phyloP scores from a whole-genome alignment of 2,329 filamentous ascomycete species.

The Pyrenochaeta sp. region DNA sequence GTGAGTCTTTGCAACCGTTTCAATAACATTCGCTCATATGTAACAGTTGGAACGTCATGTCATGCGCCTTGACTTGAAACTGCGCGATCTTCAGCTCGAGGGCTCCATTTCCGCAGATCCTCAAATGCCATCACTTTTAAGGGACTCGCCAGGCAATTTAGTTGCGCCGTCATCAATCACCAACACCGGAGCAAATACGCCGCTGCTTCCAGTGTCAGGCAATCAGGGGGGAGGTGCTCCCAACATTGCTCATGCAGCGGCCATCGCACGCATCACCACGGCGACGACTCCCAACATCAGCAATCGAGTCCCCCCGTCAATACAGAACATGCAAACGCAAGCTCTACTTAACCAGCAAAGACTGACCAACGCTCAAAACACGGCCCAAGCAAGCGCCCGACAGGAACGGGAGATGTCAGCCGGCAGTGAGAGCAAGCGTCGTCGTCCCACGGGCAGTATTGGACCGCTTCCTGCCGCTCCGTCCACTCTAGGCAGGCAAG shows the following conservation, averaged over 20 bases:
- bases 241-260: constrained; percentile 59
- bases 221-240: constrained; percentile 62
- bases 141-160: constrained; percentile 56
- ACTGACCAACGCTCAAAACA: constrained; percentile 43
- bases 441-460: constrained; percentile 62
- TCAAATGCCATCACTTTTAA: constrained; percentile 65
- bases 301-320: constrained; percentile 36
- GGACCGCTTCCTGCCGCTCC: constrained; percentile 60
- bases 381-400: constrained; percentile 41
- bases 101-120: constrained; percentile 67
- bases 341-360: constrained; percentile 47
- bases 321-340: constrained; percentile 48
- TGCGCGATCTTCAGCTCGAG: constrained; percentile 65
- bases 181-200: constrained; percentile 55
- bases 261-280: constrained; percentile 52
- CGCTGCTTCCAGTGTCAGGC: constrained; percentile 63
- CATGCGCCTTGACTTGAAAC: constrained; percentile 68
- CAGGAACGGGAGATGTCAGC: constrained; percentile 62
- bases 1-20: constrained; percentile 50
- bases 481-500: constrained; percentile 65
- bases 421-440: constrained; percentile 64
- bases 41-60: constrained; percentile 66
- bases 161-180: constrained; percentile 57
- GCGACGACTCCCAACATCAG: constrained; percentile 45
- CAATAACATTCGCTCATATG: constrained; percentile 17